These are phyloP conservation scores for Aspergillus tanneri DNA, from an alignment of 2,329 filamentous ascomycete species.

Conservation along the genomic window DNA sequence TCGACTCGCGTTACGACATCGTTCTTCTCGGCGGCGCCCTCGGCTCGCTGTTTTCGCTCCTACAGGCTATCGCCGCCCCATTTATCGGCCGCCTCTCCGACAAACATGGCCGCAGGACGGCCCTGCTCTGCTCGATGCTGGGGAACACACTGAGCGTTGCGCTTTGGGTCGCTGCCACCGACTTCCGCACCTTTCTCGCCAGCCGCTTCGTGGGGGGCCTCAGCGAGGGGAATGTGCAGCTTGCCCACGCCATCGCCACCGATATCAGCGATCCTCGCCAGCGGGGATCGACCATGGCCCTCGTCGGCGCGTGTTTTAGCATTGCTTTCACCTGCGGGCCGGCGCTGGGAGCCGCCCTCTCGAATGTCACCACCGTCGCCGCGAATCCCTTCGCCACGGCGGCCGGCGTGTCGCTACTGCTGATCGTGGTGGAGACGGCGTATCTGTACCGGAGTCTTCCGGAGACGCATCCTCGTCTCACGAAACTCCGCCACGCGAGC, in stretches of 20 bases:
- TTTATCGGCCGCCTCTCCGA: conserved; percentile 88
- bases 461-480: conserved; percentile 71
- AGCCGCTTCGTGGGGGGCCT: conserved; percentile 88
- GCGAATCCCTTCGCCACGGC: conserved; percentile 93
- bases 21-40: conserved; percentile 90
- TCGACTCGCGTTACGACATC: conserved; percentile 95
- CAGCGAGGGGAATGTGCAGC: conserved; percentile 94
- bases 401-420: conserved; percentile 77
- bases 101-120: conserved; percentile 79
- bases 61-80: conserved; percentile 89
- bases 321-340: conserved; percentile 97
- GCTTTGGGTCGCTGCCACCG: conserved; percentile 88
- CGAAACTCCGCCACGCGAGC: conserved; percentile 34
- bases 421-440: conserved; percentile 82
- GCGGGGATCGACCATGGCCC: conserved; percentile 88
- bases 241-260: conserved; percentile 93
- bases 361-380: conserved; percentile 71
- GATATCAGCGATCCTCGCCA: conserved; percentile 87
- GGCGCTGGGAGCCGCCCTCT: conserved; percentile 82
- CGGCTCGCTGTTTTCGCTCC: conserved; percentile 87
- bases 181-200: conserved; percentile 95
- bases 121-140: conserved; percentile 84
- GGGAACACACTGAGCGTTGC: conserved; percentile 92
- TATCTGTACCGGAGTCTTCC: conserved; percentile 84
- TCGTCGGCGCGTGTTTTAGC: conserved; percentile 95